Base-by-base conservation (phyloP, 1,139 yeast species). In the Kodamaea sp. region DNA sequence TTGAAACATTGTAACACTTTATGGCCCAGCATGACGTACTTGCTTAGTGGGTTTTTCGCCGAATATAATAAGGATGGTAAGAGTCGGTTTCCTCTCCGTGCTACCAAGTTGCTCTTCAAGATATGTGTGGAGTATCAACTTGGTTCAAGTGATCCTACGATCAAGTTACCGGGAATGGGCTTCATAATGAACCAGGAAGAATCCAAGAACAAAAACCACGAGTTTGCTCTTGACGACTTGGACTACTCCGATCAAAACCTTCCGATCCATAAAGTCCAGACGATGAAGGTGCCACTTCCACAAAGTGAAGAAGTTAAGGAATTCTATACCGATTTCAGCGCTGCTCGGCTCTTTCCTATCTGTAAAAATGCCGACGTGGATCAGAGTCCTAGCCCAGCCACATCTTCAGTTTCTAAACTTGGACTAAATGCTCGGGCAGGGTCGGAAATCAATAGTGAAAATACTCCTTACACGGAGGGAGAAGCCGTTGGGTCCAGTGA, bases 11-110 rank as follows among this genome's bases (percentile, higher is more conserved):
- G 43, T 12, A 40, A 43, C 25, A 38, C 35, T n/a, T 31, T 31
- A 21, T 48, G 50, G 50, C 50, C 48, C 22, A 47, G 45, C 8
- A 29, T 47, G 26, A 28, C 50, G 4, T 37, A 32, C 12, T 26
- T 47, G 28, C 24, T 44, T 22, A 22, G 39, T 8, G 35, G 43
- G 9, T 47, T 39, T 29, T 39, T 47, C 19, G 32, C 40, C 9
- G 43, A 35, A 11, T 18, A 21, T 29, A 13, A 29, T 28, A n/a
- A n/a, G n/a, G n/a, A n/a, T n/a, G n/a, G n/a, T n/a, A n/a, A n/a
- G n/a, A 18, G 45, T 43, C 24, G 42, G 35, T 34, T 29, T 22
- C 29, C 30, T 5, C 22, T 27, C 3, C 21, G 34, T 15, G 37
- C 37, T 22, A 29, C 32, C 8, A 31, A 45, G 18, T 29, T 28